These are phyloP conservation scores for Thermothelomyces thermophilus DNA, from an alignment of 2,329 filamentous ascomycete genomes.

Conservation along the genomic window DNA sequence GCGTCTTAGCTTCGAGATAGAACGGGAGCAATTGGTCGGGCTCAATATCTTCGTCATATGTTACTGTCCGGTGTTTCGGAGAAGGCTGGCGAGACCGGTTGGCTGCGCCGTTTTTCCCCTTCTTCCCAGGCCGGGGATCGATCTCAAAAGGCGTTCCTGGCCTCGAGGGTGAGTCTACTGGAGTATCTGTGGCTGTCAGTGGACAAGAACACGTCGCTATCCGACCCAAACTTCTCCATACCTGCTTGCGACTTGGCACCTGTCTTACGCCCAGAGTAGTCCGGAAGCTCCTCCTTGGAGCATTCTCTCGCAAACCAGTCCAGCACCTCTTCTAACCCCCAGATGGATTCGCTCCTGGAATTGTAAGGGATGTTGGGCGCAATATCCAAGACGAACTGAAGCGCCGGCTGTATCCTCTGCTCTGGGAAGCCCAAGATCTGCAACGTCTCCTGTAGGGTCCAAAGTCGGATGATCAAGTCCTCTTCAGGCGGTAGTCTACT, in stretches of 20 bases:
- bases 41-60: constrained; percentile 65
- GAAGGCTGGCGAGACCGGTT: constrained; percentile 29
- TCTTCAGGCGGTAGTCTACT: constrained; percentile 63
- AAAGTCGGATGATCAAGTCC: constrained; percentile 70
- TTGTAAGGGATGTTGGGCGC: constrained; percentile 52
- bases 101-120: constrained; percentile 32
- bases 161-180: constrained; percentile 47
- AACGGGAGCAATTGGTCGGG: constrained; percentile 67
- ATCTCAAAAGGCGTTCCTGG: constrained; percentile 42
- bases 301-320: constrained; percentile 87
- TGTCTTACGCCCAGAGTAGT: constrained; percentile 54
- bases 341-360: constrained; percentile 58
- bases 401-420: constrained; percentile 53
- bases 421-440: constrained; percentile 61
- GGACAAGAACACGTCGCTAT: not conserved
- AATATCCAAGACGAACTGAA: constrained; percentile 62
- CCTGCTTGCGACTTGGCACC: constrained; percentile 32
- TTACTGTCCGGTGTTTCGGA: constrained; percentile 39
- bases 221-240: constrained; percentile 15
- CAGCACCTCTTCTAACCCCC: constrained; percentile 80
- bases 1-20: constrained; percentile 69
- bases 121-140: constrained; percentile 26
- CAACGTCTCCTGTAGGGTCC: constrained; percentile 75
- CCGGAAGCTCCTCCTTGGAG: constrained; percentile 59
- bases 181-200: constrained; percentile 35